Percentiles rank a stretch among this genome's conserved stretches.
Conservation (phyloP, 306 rosid species). For the Lotus japonicus region DNA sequence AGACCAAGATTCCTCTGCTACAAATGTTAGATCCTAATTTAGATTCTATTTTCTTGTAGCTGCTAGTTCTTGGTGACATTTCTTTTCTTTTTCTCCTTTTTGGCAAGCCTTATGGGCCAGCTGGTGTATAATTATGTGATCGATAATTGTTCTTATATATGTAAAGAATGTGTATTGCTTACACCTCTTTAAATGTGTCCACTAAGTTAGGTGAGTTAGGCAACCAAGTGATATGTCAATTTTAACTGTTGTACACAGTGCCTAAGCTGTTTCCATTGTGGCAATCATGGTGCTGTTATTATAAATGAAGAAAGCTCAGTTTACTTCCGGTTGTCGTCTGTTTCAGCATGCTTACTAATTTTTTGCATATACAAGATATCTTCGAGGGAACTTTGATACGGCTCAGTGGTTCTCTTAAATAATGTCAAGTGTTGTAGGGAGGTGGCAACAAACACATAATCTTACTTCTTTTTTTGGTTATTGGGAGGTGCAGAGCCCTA, state of each 20-base stretch:
- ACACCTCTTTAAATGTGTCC: constrained; percentile 9
- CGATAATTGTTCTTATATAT: constrained; percentile 7
- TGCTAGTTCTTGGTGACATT: constrained; percentile 11
- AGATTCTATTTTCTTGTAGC: constrained; percentile 11
- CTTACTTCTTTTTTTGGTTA: no score
- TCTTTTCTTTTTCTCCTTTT: neutral
- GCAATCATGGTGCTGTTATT: neutral
- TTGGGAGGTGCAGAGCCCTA: no score
- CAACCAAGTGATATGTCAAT: constrained; percentile 1
- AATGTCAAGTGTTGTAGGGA: no score
- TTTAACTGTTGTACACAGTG: neutral
- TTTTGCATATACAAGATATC: no score
- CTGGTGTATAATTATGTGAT: constrained; percentile 23
- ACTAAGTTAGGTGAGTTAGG: neutral
- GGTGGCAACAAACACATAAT: no score
- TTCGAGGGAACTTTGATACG: no score
- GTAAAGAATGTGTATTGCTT: constrained; percentile 11
- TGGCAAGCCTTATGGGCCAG: constrained; percentile 15
- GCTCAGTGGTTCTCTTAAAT: no score
- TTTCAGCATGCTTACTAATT: no score
- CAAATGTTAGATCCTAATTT: constrained; percentile 11
- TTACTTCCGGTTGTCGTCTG: neutral
- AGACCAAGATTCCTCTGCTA: neutral
- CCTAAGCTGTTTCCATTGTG: neutral
- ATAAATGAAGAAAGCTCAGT: neutral